A percentile compares a stretch with the other conserved stretches of the same genome.
Evolutionary conservation across 2,329 filamentous ascomycete species (phyloP).

Genomic region (Alternaria angustiovoidea): DNA sequence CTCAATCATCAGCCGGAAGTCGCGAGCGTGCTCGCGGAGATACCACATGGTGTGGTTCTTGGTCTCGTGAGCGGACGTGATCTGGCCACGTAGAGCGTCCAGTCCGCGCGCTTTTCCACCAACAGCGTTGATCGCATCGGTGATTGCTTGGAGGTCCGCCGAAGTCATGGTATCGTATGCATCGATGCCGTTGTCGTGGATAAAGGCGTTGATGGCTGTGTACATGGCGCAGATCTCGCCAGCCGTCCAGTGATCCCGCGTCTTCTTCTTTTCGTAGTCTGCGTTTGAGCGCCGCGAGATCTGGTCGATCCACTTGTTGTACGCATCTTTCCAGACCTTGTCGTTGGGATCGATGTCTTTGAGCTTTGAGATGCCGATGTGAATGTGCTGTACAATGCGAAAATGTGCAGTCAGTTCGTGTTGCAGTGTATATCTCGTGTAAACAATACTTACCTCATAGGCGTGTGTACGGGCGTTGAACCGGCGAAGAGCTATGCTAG

Average conservation of each 20-base stretch:
- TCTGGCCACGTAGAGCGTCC: slow-evolving; percentile 5
- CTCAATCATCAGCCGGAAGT: neutral
- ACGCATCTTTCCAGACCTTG: slow-evolving; percentile 4
- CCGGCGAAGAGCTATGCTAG: slow-evolving; percentile 2
- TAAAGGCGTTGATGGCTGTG: slow-evolving; percentile 1
- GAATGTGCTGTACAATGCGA: neutral
- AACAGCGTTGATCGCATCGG: neutral
- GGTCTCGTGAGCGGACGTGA: slow-evolving; percentile 1
- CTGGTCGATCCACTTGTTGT: slow-evolving; percentile 15
- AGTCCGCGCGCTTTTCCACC: neutral
- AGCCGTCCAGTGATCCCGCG: neutral
- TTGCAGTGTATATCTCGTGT: neutral
- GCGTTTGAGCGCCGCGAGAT: slow-evolving; percentile 9
- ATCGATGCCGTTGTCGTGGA: slow-evolving; percentile 6
- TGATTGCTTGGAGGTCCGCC: neutral
- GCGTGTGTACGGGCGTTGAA: slow-evolving; percentile 8
- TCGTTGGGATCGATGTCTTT: slow-evolving; percentile 2
- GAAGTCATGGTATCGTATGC: neutral
- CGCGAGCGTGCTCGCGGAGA: slow-evolving; percentile 5
- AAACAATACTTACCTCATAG: neutral
- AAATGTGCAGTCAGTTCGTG: neutral
- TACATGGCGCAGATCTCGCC: slow-evolving; percentile 14
- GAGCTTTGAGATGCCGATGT: neutral
- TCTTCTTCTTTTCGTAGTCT: neutral
- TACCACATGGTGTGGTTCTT: slow-evolving; percentile 11